Evolutionary conservation across 805 yeast genomes (phyloP), one percentile per base, ranked within the genome.

Genomic region (Lachancea cidri): DNA sequence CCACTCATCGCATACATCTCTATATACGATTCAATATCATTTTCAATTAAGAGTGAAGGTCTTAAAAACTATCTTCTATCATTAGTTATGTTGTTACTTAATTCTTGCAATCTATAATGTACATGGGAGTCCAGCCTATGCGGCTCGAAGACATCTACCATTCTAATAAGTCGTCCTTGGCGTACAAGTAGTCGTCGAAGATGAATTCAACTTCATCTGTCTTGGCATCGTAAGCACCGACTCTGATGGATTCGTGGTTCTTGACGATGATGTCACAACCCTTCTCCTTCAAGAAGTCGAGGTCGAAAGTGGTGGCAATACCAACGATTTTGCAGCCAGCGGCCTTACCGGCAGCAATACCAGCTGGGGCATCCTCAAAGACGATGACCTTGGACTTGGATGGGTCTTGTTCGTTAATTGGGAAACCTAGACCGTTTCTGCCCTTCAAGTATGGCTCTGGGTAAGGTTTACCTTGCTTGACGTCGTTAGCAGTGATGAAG

Each of bases 291-390:
- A 86, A 82, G 58, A 73, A 73, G 46, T 78, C 81, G 30, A 84
- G 74, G 49, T 74, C 79, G 64, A 83, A 84, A 41, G 93, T 79
- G 46, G 91, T 81, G 51, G 89, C 83, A 64, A 86, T 81, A 58
- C 94, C 95, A 53, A 86, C 78, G 46, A 84, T 82, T 58, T 75
- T 72, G 61, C 93, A 87, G 45, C 89, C 94, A 18, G 93, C 89
- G 42, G 74, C 84, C 59, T 79, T 77, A 58, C 94, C 95, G 30
- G 95, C 91, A 54, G 76, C 66, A 48, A 85, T 78, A 59, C 95
- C 95, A 37, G 93, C 89, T 44, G 88, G 91, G 35, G 95, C 94
- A 60, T 86, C 95, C 68, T 86, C 95, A 57, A 86, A 86, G 38
- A 83, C 88, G 33, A 85, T 80, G 22, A 68, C 68, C 53, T 66